Percentiles rank a stretch among this genome's conserved stretches.
Conservation (phyloP, 345 rosid species). For the Citrus australasica region DNA sequence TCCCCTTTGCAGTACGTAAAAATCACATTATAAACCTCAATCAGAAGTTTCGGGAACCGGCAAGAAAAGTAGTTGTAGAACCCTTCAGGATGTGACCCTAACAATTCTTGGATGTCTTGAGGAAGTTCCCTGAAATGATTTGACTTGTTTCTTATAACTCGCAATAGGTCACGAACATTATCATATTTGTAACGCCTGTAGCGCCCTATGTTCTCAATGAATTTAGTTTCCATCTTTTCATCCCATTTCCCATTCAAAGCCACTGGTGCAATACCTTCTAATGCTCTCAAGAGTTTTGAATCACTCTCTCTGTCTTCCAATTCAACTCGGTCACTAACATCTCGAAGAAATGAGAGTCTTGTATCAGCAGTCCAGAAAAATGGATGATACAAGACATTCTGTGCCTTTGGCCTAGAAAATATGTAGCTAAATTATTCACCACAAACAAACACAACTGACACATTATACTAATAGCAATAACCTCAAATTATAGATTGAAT, state of each 20-base stretch:
- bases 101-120: slow-evolving; percentile 49
- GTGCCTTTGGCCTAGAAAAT: slow-evolving; percentile 52
- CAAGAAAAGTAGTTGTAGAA: slow-evolving; percentile 55
- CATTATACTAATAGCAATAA: neutral
- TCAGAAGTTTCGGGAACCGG: slow-evolving; percentile 68
- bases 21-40: slow-evolving; percentile 66
- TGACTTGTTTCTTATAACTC: slow-evolving; percentile 67
- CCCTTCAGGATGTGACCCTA: slow-evolving; percentile 69
- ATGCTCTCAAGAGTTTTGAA: slow-evolving; percentile 49
- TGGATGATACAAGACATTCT: slow-evolving; percentile 55
- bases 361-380: slow-evolving; percentile 66
- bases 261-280: slow-evolving; percentile 49
- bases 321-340: slow-evolving; percentile 67
- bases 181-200: slow-evolving; percentile 67
- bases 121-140: slow-evolving; percentile 75
- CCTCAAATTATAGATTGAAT: neutral
- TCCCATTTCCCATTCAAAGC: slow-evolving; percentile 65
- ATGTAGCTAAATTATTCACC: neutral
- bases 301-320: slow-evolving; percentile 51
- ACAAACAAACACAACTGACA: neutral
- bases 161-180: slow-evolving; percentile 57
- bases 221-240: slow-evolving; percentile 59
- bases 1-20: slow-evolving; percentile 43
- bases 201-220: slow-evolving; percentile 56
- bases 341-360: slow-evolving; percentile 70